Evolutionary conservation across 2,329 filamentous ascomycete genomes (phyloP).

Genomic region (Rugonectria rugulosa): DNA sequence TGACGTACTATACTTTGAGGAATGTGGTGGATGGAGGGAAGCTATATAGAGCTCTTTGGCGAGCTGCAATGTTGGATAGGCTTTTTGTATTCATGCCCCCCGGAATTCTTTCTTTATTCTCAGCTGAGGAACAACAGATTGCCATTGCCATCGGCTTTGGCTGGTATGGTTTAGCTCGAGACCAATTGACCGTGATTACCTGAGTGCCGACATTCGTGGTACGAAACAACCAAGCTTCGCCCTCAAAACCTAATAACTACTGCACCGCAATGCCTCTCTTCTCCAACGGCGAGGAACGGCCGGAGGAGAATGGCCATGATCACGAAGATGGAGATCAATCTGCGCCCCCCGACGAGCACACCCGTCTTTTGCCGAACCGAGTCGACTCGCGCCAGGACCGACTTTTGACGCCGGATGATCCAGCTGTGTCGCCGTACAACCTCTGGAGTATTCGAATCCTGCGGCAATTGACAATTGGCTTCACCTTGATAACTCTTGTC

Average conservation of each 20-base stretch:
- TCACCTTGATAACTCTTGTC: conserved; percentile 78
- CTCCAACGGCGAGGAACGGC: not conserved
- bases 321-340: not conserved
- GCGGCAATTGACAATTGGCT: conserved; percentile 78
- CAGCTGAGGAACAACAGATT: not conserved
- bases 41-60: conserved; percentile 8
- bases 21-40: conserved; percentile 3
- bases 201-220: too few relatives aligned
- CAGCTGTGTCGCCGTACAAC: conserved; percentile 86
- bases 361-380: conserved; percentile 74
- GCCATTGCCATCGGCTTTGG: not conserved
- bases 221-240: not conserved
- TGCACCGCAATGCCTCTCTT: not conserved
- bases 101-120: not conserved
- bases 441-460: conserved; percentile 87
- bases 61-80: not conserved
- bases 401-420: conserved; percentile 52
- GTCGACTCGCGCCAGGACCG: conserved; percentile 55
- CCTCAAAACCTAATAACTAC: not conserved
- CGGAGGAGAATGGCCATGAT: not conserved
- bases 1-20: conserved; percentile 38
- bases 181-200: too few relatives aligned
- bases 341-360: conserved; percentile 57
- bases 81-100: conserved; percentile 2
- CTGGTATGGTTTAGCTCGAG: not conserved